Base-by-base conservation (phyloP, 1,139 yeast genomes). In the Keqinozyma sinolaborantium region DNA sequence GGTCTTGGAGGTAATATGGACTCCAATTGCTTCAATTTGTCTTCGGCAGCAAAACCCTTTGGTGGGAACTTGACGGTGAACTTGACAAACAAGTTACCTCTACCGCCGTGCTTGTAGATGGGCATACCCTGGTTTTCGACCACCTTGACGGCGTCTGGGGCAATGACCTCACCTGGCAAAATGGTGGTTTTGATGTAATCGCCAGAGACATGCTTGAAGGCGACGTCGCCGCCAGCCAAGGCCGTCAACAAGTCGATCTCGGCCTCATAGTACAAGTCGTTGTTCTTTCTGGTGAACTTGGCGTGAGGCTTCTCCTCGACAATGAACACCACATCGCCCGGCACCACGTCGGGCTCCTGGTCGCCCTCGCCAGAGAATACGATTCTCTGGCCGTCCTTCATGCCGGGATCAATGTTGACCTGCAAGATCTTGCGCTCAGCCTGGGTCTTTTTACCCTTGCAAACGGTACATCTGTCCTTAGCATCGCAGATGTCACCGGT, bases 51-150 rank as follows among this genome's bases (percentile, higher is more conserved):
- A 52, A 83, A 83, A 51, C 77, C 69, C 37, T 68, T 64, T 34
- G 56, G 51, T 47, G 94, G 94, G 83, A 83, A 83, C 52, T 80
- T 80, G 48, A 83, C 70, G 37, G 70, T 70, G 60, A 83, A 83
- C 56, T 80, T 79, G 46, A 83, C 64, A 46, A 82, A 76, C 58
- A 83, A 71, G 58, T 82, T 75, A 66, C 94, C 94, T 50, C 62
- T 68, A 36, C 86, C 84, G 50, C 90, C 86, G 52, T 75, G 77
- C 68, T 83, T 81, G 56, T 70, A 77, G 49, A 83, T 63, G 55
- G 94, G 94, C 98, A 92, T 92, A 81, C 99, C 99, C 66, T 90
- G 90, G 50, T 82, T 86, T 50, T 85, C 94, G 45, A 92, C 68
- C 35, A 87, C 87, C 66, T 87, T 88, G 49, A 82, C 67, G 27